Conservation (phyloP, 257 asterid genomes). For the Solanum ossicruentum region DNA sequence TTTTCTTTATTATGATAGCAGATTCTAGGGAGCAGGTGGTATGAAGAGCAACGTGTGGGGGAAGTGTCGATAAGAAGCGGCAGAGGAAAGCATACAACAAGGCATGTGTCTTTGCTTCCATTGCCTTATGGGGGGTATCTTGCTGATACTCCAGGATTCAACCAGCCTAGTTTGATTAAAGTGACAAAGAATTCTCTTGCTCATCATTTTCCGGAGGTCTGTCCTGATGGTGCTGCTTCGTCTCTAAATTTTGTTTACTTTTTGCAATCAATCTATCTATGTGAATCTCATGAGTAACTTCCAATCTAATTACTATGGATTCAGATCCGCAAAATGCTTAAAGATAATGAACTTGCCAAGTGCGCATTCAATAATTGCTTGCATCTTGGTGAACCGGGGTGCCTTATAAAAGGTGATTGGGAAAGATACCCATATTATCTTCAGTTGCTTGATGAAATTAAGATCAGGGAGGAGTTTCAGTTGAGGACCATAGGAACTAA, state of each 20-base stretch:
- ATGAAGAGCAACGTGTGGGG: conserved; percentile 87
- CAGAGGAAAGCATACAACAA: conserved; percentile 86
- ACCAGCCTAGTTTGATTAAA: conserved; percentile 84
- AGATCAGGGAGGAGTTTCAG: conserved; percentile 79
- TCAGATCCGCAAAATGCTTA: conserved; percentile 64
- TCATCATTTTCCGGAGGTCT: conserved; percentile 79
- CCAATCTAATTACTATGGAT: background rate
- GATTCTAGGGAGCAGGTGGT: conserved; percentile 82
- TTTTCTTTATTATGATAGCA: conserved; percentile 9
- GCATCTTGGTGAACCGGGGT: conserved; percentile 90
- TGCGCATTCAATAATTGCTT: conserved; percentile 77
- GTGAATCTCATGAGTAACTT: background rate
- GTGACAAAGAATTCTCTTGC: conserved; percentile 81
- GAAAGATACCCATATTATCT: conserved; percentile 85
- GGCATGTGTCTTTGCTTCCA: conserved; percentile 84
- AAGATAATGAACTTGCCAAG: conserved; percentile 33
- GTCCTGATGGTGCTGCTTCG: background rate
- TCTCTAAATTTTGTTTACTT: background rate
- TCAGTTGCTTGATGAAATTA: conserved; percentile 85
- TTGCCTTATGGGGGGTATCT: conserved; percentile 62
- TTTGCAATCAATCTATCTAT: background rate
- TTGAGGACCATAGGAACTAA: conserved; percentile 85
- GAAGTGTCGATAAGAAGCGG: conserved; percentile 92
- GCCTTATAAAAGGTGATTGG: conserved; percentile 73
- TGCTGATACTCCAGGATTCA: conserved; percentile 92